Base-by-base conservation (phyloP, 148 eudicot genomes). In the Suaeda aralocaspica region DNA sequence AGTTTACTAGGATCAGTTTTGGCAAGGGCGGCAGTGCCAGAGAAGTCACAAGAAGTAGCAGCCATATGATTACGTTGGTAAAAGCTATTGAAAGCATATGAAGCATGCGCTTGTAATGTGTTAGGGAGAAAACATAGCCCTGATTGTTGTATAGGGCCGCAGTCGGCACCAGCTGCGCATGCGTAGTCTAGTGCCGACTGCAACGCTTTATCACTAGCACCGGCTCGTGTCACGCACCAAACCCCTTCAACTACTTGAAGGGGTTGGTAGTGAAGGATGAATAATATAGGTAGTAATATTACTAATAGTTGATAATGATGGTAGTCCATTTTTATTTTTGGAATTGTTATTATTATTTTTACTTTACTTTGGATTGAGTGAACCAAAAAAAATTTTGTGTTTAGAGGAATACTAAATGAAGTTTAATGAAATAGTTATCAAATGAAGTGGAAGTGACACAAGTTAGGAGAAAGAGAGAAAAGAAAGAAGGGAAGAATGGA, bases 71-170 rank as follows among this genome's bases (percentile, higher is more conserved):
- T 81, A 7, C 92, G 78, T 68, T 88, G 92, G 57, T 75, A 90
- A 33, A 72, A 84, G 52, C 96, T 90, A 58, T 90, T 90, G 72
- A 76, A 90, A 10, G 92, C 96, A 34, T 90, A 90, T 4, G 96
- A 90, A 48, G 92, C 91, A 60, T 90, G 96, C 1, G 92, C 89
- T 16, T 78, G 85, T 0, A 90, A 7, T 0, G 92, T 86, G 53
- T 90, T 90, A 0, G 96, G 96, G 7, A 90, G 75, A 58, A 64
- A 88, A 65, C 96, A 90, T 0, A 83, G 81, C 22, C 96, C 92
- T 4, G 76, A 30, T 4, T 78, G 46, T 59, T 73, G 81, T 2
- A 90, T 55, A 0, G 96, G 91, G 5, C 75, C 70, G 58, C 96
- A 90, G 46, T 75, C 78, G 2, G 73, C 78, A 2, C 78, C 73